Base-by-base conservation (phyloP, 1,284 basidiomycete species). In the Anthracocystis panici-leucophaei region DNA sequence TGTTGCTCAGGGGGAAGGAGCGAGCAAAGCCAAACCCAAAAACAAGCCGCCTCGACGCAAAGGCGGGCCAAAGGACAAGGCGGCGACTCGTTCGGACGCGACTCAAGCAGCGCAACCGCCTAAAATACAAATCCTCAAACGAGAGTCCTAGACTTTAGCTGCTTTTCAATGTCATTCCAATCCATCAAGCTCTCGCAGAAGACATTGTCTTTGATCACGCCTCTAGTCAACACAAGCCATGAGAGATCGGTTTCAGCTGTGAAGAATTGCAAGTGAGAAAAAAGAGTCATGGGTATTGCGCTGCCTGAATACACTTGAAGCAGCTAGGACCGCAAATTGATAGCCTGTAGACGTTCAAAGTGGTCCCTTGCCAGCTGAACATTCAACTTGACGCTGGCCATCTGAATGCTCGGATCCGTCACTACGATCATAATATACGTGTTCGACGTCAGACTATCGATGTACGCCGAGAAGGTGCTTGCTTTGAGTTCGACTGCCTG, bases 341-440 rank as follows among this genome's bases (percentile, higher is more conserved):
- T 67, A 14, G 79, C 73, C 53, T 78, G 78, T 20, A 88, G 83
- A 64, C 87, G 85, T 40, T 86, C 93, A 68, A 95, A 95, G 83
- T 93, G 93, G 58, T 88, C 88, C 40, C 92, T 88, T 9, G 92
- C 92, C 72, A 94, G 89, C 44, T 91, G 89, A 55, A 95, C 91
- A 80, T 95, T 95, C 83, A 94, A 88, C 84, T 90, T 91, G 72
- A 95, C 86, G 2, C 93, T 92, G 4, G 92, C 91, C 1, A 92
- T 91, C 87, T 94, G 92, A 79, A 96, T 92, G 81, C 91, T 90
- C 0, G 93, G 92, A 84, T 97, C 91, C 67, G 93, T 92, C 11
- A 93, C 91, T 38, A 99, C 89, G 65, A 96, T 90, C 82, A 99
- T 88, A 62, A 98, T 92, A 81, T 95, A 98, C 0, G 96, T 98